These are phyloP conservation scores for Cyclotella kingstonii DNA, from an alignment of 108 stramenopile genomes.

Conservation along the genomic window DNA sequence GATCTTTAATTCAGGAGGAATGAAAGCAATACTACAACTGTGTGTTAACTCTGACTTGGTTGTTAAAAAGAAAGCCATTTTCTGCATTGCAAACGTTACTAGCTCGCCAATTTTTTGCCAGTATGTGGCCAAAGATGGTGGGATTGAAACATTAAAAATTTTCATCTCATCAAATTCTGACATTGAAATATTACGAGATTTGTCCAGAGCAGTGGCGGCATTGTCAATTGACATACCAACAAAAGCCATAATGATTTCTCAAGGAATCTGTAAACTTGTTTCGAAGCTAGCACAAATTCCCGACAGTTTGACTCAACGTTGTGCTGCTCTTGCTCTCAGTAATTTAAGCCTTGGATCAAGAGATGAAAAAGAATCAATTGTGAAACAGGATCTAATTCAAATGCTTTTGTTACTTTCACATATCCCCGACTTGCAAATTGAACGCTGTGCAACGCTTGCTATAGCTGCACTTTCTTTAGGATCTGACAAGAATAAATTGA, in stretches of 20 bases:
- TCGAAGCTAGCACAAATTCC: constrained; percentile 75
- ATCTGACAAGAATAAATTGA: constrained; percentile 54
- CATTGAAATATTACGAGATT: constrained; percentile 70
- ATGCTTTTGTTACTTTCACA: constrained; percentile 69
- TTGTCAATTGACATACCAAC: constrained; percentile 59
- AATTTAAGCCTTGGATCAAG: constrained; percentile 54
- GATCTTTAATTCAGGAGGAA: constrained; percentile 59
- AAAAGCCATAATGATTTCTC: constrained; percentile 47
- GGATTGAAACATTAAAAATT: constrained; percentile 76
- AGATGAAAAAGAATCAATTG: constrained; percentile 24
- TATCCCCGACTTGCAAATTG: constrained; percentile 81
- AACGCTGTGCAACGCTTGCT: constrained; percentile 76
- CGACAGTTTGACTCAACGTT: constrained; percentile 77
- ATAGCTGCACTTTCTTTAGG: constrained; percentile 77
- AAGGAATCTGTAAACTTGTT: constrained; percentile 53
- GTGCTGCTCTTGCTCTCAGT: constrained; percentile 73
- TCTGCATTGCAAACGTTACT: constrained; percentile 75
- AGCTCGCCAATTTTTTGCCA: constrained; percentile 67
- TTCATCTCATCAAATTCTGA: constrained; percentile 66
- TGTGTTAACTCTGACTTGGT: constrained; percentile 59
- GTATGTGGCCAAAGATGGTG: constrained; percentile 77
- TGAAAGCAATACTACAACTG: constrained; percentile 58
- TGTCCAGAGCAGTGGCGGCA: constrained; percentile 65
- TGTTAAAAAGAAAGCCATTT: constrained; percentile 60
- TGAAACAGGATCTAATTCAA: constrained; percentile 67